These are phyloP conservation scores for Monilinia fructigena DNA, from an alignment of 2,329 filamentous ascomycete genomes.

Conservation along the genomic window DNA sequence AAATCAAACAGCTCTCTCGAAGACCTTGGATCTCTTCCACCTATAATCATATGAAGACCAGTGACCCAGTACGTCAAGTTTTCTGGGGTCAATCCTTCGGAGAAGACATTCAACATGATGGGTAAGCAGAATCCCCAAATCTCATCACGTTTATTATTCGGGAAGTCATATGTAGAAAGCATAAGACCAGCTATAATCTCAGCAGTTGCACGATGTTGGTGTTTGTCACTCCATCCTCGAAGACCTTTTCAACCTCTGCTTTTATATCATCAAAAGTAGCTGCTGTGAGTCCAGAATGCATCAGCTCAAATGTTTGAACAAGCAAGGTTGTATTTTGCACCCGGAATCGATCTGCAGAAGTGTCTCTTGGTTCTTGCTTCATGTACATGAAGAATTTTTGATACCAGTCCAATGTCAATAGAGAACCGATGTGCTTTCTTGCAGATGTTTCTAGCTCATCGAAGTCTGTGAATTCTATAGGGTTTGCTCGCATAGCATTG, in stretches of 20 bases:
- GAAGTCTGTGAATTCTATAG: conserved; percentile 64
- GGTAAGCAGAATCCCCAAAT: conserved; percentile 92
- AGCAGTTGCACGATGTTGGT: conserved; percentile 92
- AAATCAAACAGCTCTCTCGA: conserved; percentile 82
- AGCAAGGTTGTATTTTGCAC: conserved; percentile 85
- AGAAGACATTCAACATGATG: conserved; percentile 79
- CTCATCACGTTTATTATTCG: conserved; percentile 67
- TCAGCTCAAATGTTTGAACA: conserved; percentile 85
- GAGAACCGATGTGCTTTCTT: conserved; percentile 74
- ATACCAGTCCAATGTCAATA: conserved; percentile 84
- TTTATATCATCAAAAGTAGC: conserved; percentile 87
- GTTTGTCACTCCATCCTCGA: conserved; percentile 91
- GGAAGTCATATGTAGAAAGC: conserved; percentile 75
- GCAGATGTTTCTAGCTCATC: conserved; percentile 76
- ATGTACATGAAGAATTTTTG: conserved; percentile 85
- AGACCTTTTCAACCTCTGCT: conserved; percentile 72
- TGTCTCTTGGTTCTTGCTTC: conserved; percentile 91
- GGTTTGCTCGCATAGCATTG: conserved; percentile 72
- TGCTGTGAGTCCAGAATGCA: conserved; percentile 74
- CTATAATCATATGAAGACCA: conserved; percentile 84
- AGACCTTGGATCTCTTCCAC: conserved; percentile 85
- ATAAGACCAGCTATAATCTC: conserved; percentile 89
- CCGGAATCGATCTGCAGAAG: conserved; percentile 78
- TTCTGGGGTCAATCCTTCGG: conserved; percentile 90
- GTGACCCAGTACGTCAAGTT: conserved; percentile 94